Conservation (phyloP, 2,329 filamentous ascomycete species). For the Pseudogymnoascus sp. region DNA sequence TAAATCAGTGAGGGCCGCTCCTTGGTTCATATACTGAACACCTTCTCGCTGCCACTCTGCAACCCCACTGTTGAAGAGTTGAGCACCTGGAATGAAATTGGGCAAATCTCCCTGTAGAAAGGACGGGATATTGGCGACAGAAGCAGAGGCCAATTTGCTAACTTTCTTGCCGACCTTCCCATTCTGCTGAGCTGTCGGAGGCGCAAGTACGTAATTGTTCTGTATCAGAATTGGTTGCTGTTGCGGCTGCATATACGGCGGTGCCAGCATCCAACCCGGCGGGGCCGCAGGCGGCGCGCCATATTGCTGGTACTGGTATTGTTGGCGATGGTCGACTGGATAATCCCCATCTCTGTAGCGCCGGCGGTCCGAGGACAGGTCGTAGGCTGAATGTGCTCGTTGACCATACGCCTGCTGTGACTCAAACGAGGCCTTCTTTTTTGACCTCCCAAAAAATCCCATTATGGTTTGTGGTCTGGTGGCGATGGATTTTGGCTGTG, state of each 20-base stretch:
- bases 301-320: constrained; percentile 5
- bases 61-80: constrained; percentile 38
- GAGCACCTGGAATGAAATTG: constrained; percentile 26
- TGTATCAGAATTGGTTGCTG: constrained; percentile 42
- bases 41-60: constrained; percentile 37
- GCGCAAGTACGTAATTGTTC: constrained; percentile 39
- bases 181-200: constrained; percentile 16
- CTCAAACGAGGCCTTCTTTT: constrained; percentile 5
- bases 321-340: not conserved
- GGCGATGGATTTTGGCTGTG: constrained; percentile 10
- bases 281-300: not conserved
- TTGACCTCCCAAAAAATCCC: constrained; percentile 3
- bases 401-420: not conserved
- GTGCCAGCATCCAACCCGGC: constrained; percentile 2
- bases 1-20: constrained; percentile 46
- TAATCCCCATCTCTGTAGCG: constrained; percentile 1
- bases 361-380: not conserved
- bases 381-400: constrained; percentile 1
- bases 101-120: constrained; percentile 33
- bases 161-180: constrained; percentile 22
- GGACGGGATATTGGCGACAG: constrained; percentile 34
- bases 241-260: constrained; percentile 10
- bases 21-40: constrained; percentile 39
- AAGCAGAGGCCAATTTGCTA: constrained; percentile 33
- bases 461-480: constrained; percentile 10